These are phyloP conservation scores for Rhizophagus sp. DNA, from an alignment of 192 early-diverging fungal genomes.

Conservation along the genomic window DNA sequence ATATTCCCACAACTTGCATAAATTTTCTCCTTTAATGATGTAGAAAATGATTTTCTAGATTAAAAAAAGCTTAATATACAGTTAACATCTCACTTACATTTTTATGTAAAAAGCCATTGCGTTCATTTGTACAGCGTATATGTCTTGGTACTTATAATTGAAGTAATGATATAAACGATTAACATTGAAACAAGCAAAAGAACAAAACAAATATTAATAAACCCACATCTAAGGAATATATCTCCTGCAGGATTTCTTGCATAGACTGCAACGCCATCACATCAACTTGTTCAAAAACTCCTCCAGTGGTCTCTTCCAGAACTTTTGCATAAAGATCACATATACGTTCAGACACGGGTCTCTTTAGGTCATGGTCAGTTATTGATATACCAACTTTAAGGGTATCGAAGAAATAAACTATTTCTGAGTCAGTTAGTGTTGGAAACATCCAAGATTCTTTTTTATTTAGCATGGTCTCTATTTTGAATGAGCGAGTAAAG, in stretches of 20 bases:
- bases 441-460: neutral
- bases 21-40: neutral
- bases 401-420: neutral
- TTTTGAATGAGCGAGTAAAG: neutral
- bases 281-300: neutral
- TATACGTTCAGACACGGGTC: neutral
- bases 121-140: neutral
- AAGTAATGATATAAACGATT: no score
- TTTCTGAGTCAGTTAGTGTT: neutral
- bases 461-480: neutral
- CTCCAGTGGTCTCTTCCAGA: neutral
- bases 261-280: neutral
- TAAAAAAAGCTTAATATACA: neutral
- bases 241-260: neutral
- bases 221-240: neutral
- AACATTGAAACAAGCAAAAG: neutral
- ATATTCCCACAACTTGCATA: neutral
- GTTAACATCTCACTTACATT: neutral
- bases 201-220: neutral
- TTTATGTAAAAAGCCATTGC: neutral
- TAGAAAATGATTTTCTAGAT: neutral
- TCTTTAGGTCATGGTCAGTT: neutral
- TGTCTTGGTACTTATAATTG: neutral
- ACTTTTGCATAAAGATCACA: neutral
- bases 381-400: neutral